Percentiles rank a stretch among this genome's conserved stretches.
Conservation (phyloP, 345 rosid species). For the Diplotaxis tenuifolia region DNA sequence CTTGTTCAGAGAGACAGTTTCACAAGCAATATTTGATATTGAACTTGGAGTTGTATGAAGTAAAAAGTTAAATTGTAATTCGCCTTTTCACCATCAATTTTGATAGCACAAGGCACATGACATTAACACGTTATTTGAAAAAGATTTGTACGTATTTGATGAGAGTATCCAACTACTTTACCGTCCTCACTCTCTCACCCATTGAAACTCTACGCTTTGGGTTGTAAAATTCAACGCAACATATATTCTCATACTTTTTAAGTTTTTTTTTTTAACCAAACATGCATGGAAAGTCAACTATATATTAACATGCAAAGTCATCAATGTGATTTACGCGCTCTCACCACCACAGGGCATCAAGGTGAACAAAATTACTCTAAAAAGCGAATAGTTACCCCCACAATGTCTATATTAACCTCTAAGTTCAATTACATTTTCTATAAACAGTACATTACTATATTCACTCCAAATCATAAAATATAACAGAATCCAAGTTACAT, state of each 20-base stretch:
- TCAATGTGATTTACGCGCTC: constrained; percentile 15
- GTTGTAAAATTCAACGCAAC: constrained; percentile 13
- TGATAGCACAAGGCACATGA: constrained; percentile 16
- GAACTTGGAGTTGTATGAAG: constrained; percentile 4
- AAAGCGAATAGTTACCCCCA: background rate
- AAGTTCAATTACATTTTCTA: background rate
- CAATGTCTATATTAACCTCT: background rate
- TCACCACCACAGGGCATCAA: constrained; percentile 4
- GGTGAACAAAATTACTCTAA: background rate
- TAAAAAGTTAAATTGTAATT: background rate
- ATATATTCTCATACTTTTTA: constrained; percentile 1
- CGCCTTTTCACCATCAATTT: constrained; percentile 12
- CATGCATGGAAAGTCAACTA: constrained; percentile 24
- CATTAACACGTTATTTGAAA: constrained; percentile 32
- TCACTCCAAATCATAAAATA: background rate
- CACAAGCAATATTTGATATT: constrained; percentile 20
- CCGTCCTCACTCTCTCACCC: constrained; percentile 49
- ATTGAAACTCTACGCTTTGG: constrained; percentile 26
- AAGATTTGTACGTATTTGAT: constrained; percentile 18
- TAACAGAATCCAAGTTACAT: constrained; percentile 32
- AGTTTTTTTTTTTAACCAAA: constrained; percentile 5
- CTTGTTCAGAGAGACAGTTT: constrained; percentile 3
- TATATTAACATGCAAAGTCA: constrained; percentile 24
- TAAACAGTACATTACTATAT: background rate
- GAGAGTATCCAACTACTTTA: constrained; percentile 36